Conservation (phyloP, 768 basidiomycete genomes). For the Trametes punicea region DNA sequence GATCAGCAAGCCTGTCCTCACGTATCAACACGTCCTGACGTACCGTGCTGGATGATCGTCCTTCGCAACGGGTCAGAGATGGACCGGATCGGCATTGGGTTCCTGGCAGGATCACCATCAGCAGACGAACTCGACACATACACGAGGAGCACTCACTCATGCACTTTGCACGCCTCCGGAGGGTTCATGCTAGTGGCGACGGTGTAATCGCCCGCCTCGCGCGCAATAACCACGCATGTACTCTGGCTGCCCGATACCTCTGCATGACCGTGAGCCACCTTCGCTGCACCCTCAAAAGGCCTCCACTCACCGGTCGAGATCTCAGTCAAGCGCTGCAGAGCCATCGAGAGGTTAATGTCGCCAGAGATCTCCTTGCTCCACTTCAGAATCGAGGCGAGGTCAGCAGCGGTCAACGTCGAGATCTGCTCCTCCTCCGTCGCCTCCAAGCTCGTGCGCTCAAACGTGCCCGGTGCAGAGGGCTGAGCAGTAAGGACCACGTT, state of each 20-base stretch:
- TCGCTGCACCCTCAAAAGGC: neutral
- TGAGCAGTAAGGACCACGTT: slow-evolving; percentile 34
- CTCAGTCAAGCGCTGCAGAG: slow-evolving; percentile 66
- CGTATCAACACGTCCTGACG: slow-evolving; percentile 19
- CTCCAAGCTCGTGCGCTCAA: slow-evolving; percentile 33
- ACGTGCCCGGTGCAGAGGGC: slow-evolving; percentile 26
- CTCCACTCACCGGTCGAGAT: slow-evolving; percentile 53
- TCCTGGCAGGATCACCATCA: slow-evolving; percentile 37
- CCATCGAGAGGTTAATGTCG: slow-evolving; percentile 65
- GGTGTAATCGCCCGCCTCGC: slow-evolving; percentile 68
- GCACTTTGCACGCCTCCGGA: slow-evolving; percentile 60
- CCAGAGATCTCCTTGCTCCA: slow-evolving; percentile 76
- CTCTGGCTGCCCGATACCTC: slow-evolving; percentile 66
- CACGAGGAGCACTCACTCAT: slow-evolving; percentile 47
- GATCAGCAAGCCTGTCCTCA: neutral
- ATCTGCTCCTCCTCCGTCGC: slow-evolving; percentile 50
- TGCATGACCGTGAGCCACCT: slow-evolving; percentile 23
- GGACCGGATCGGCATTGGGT: slow-evolving; percentile 55
- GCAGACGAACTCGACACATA: neutral
- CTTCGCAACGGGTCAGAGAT: slow-evolving; percentile 62
- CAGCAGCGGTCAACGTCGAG: slow-evolving; percentile 53
- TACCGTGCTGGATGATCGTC: slow-evolving; percentile 66
- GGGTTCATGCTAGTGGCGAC: slow-evolving; percentile 63
- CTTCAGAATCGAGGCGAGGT: slow-evolving; percentile 65
- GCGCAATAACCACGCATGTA: slow-evolving; percentile 65